phyloP scores from a whole-genome alignment of 176 grass and related monocot genomes.

The Musa itinerans region DNA sequence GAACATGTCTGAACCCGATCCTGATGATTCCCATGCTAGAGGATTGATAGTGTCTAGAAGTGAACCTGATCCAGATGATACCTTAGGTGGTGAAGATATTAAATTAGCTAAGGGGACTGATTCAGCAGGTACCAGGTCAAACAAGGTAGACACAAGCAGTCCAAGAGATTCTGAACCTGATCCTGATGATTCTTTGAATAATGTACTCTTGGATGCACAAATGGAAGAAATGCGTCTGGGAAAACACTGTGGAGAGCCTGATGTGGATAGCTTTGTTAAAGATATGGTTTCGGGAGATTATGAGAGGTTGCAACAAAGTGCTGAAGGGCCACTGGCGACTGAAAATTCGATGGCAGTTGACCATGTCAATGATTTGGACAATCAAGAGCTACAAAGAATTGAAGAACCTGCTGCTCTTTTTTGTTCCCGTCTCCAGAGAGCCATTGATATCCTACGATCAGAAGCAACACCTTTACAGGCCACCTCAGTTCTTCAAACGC shows the following conservation, averaged over 20 bases:
- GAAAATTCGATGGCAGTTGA: constrained; percentile 17
- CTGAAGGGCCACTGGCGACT: too few species aligned
- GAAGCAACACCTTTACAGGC: constrained; percentile 56
- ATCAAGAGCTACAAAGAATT: constrained; percentile 51
- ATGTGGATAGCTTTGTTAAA: constrained; percentile 32
- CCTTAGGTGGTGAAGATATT: neutral
- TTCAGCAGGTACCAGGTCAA: neutral
- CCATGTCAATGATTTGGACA: constrained; percentile 28
- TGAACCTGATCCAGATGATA: constrained; percentile 9
- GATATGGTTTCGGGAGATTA: constrained; percentile 11
- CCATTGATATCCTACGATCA: constrained; percentile 48
- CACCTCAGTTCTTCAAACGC: constrained; percentile 54
- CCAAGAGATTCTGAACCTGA: constrained; percentile 24
- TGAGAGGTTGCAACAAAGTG: constrained; percentile 11
- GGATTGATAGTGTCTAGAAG: neutral
- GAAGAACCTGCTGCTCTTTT: constrained; percentile 53
- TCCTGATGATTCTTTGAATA: constrained; percentile 41
- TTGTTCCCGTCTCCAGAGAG: constrained; percentile 51
- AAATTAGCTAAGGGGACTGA: neutral
- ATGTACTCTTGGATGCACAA: constrained; percentile 19
- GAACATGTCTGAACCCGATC: neutral
- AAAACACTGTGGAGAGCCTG: constrained; percentile 24
- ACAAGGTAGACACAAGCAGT: neutral
- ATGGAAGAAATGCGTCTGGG: constrained; percentile 7
- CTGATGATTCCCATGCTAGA: neutral